Percentiles rank a stretch among this genome's conserved stretches.
These are phyloP conservation scores for Polychytrium aggregatum DNA, from an alignment of 192 early-diverging fungal species.

Conservation along the genomic window DNA sequence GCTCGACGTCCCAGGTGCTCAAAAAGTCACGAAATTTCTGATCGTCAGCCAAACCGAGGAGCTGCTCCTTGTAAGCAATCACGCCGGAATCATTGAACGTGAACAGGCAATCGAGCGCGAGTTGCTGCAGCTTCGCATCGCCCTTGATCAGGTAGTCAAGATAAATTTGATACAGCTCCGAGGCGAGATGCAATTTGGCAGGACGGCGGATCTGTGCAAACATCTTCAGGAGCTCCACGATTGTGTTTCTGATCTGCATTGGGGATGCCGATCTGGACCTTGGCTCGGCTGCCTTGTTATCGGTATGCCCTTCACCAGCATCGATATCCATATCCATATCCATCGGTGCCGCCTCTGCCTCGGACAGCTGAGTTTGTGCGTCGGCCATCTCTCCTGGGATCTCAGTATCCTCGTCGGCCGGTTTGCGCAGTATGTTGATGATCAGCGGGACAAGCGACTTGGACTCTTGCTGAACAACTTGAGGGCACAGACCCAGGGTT, in stretches of 20 bases:
- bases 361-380: too few relatives aligned
- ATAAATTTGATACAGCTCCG: conserved; percentile 48
- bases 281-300: too few relatives aligned
- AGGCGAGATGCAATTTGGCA: conserved; percentile 32
- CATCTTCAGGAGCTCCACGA: conserved; percentile 45
- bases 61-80: conserved; percentile 59
- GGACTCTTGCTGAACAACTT: conserved; percentile 25
- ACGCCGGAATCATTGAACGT: conserved; percentile 67
- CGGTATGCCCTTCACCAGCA: too few relatives aligned
- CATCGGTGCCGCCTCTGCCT: too few relatives aligned
- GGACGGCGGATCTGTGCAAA: conserved; percentile 62
- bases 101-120: conserved; percentile 73
- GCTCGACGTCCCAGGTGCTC: conserved; percentile 57
- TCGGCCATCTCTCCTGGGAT: too few relatives aligned
- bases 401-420: too few relatives aligned
- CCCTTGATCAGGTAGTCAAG: conserved; percentile 68
- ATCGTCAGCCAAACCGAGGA: conserved; percentile 71
- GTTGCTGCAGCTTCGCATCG: conserved; percentile 65
- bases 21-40: conserved; percentile 86
- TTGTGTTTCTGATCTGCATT: conserved; percentile 10
- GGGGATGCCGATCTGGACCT: too few relatives aligned
- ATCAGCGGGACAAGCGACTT: conserved; percentile 26
- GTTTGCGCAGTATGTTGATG: conserved; percentile 23
- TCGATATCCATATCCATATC: too few relatives aligned
- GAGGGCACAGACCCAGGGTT: conserved; percentile 18